Conservation (phyloP, 2,329 filamentous ascomycete species). For the Domatiomyces globalis region DNA sequence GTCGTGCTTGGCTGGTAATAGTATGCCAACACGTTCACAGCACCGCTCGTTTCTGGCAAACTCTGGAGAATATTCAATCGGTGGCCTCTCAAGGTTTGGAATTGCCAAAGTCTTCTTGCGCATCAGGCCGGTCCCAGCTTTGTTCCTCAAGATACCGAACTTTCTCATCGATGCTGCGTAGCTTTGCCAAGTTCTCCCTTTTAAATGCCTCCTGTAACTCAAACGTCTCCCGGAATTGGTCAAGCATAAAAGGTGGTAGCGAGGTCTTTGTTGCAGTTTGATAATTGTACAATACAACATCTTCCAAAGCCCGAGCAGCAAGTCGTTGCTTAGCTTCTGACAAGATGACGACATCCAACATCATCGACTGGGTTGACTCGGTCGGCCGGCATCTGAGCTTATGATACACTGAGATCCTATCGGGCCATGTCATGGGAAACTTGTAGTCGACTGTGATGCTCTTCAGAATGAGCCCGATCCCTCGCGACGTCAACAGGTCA, state of each 20-base stretch:
- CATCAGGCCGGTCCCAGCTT: slow-evolving; percentile 60
- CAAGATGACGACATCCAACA: slow-evolving; percentile 50
- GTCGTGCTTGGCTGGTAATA: neutral
- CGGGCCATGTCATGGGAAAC: slow-evolving; percentile 74
- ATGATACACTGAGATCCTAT: slow-evolving; percentile 71
- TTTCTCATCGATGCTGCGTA: slow-evolving; percentile 42
- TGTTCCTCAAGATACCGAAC: slow-evolving; percentile 52
- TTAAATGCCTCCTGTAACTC: slow-evolving; percentile 47
- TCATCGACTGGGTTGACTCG: slow-evolving; percentile 38
- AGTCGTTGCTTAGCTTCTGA: slow-evolving; percentile 60
- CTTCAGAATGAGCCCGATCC: slow-evolving; percentile 60
- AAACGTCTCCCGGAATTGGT: slow-evolving; percentile 47
- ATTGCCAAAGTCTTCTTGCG: slow-evolving; percentile 53
- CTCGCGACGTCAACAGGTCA: slow-evolving; percentile 51
- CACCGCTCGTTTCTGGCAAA: neutral
- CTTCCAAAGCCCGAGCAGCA: slow-evolving; percentile 62
- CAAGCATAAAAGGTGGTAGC: slow-evolving; percentile 47
- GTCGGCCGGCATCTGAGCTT: slow-evolving; percentile 48
- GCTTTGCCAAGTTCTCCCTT: slow-evolving; percentile 37
- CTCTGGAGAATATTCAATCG: neutral
- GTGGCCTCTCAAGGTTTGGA: neutral
- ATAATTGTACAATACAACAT: slow-evolving; percentile 70
- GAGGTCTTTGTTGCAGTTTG: slow-evolving; percentile 40
- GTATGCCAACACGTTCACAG: too few species aligned
- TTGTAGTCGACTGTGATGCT: slow-evolving; percentile 77